Percentiles rank a stretch among this genome's conserved stretches.
Conservation (phyloP, 164 flowering plant species). For the Santalum album region DNA sequence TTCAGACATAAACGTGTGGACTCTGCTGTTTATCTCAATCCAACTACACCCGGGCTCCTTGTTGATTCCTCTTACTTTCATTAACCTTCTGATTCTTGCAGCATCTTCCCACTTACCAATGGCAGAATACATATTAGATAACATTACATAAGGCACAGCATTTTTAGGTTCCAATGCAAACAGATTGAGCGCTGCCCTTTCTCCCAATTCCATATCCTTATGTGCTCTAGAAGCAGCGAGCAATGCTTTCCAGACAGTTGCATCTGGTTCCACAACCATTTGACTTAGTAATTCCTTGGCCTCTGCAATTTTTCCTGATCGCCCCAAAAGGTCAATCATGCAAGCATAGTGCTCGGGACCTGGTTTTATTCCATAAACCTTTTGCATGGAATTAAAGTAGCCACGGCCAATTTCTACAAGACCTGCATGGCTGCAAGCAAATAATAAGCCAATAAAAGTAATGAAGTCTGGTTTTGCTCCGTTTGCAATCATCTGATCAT, state of each 20-base stretch:
- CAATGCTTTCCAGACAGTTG: conserved; percentile 78
- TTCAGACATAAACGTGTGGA: conserved; percentile 63
- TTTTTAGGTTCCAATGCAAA: conserved; percentile 58
- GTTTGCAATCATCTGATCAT: conserved; percentile 48
- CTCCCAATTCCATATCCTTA: conserved; percentile 48
- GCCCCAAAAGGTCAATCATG: conserved; percentile 75
- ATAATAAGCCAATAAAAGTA: conserved; percentile 68
- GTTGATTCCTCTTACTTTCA: conserved; percentile 54
- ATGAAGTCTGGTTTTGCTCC: conserved; percentile 63
- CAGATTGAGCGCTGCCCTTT: conserved; percentile 60
- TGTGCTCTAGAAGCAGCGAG: conserved; percentile 67
- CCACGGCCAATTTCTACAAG: conserved; percentile 43
- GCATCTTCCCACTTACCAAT: conserved; percentile 62
- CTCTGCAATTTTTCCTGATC: conserved; percentile 61
- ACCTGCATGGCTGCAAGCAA: conserved; percentile 88
- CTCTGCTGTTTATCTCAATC: conserved; percentile 56
- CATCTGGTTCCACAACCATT: conserved; percentile 61
- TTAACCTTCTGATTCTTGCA: conserved; percentile 44
- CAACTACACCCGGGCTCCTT: conserved; percentile 90
- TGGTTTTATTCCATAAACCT: conserved; percentile 50
- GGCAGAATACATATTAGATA: conserved; percentile 70
- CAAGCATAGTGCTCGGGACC: conserved; percentile 79
- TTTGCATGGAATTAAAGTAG: conserved; percentile 57
- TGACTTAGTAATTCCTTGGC: conserved; percentile 46
- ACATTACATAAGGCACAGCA: conserved; percentile 61